Evolutionary conservation across 1,139 yeast genomes (phyloP).

Genomic region (Taphrina populina): DNA sequence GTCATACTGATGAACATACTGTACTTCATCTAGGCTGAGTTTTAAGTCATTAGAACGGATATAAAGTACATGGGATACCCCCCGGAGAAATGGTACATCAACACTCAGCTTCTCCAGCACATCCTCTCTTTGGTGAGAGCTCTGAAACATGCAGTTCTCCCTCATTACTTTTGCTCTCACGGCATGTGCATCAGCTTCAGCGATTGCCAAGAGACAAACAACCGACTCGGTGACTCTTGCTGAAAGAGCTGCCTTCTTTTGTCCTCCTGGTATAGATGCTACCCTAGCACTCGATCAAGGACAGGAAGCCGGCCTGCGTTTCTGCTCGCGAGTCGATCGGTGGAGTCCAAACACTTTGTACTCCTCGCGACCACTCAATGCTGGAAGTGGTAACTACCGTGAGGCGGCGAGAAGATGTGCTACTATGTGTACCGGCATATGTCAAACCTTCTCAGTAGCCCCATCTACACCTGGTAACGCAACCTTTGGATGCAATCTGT

Average conservation of each 20-base stretch:
- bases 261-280: conserved; percentile 33
- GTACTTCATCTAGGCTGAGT: no score
- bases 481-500: conserved; percentile 31
- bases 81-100: no score
- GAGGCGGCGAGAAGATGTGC: conserved; percentile 27
- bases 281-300: conserved; percentile 21
- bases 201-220: conserved; percentile 22
- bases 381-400: conserved; percentile 28
- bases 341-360: conserved; percentile 28
- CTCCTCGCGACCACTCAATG: conserved; percentile 18
- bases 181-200: background rate
- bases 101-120: no score
- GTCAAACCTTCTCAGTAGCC: conserved; percentile 31
- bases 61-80: no score
- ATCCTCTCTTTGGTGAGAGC: no score
- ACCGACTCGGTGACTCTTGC: conserved; percentile 22
- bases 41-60: no score
- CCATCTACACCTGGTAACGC: conserved; percentile 29
- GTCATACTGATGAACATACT: no score
- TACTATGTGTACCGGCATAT: conserved; percentile 20
- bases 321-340: conserved; percentile 31
- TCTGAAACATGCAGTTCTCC: no score
- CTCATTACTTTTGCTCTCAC: background rate
- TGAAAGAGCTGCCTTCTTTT: conserved; percentile 22
- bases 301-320: conserved; percentile 24